A percentile compares a stretch with the other conserved stretches of the same genome.
Conservation (phyloP, 495 filamentous ascomycete species). For the Xylaria telfairii region DNA sequence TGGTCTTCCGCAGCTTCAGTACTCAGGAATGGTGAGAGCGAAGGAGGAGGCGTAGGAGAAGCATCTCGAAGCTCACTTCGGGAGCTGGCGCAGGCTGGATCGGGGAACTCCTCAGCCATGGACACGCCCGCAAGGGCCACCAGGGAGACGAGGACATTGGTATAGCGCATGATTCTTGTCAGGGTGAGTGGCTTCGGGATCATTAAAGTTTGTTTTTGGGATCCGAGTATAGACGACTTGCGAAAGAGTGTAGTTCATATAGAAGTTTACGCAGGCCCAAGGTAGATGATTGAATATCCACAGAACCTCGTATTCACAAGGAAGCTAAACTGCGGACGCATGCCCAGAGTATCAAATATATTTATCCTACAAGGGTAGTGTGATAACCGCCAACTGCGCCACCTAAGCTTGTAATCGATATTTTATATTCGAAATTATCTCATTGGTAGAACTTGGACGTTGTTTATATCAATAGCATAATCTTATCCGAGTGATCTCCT, state of each 20-base stretch:
- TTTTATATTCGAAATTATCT: not conserved
- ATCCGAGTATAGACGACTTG: not conserved
- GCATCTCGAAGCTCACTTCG: not conserved
- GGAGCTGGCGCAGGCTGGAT: constrained; percentile 7
- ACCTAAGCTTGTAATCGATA: not conserved
- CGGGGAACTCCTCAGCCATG: not conserved
- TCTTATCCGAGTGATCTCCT: not conserved
- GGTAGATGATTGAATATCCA: not conserved
- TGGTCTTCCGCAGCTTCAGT: not conserved
- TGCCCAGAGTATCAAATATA: not conserved
- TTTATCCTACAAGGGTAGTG: not conserved
- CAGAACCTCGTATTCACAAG: not conserved
- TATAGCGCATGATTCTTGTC: not conserved
- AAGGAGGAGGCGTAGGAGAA: not conserved
- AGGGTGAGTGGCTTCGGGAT: not conserved
- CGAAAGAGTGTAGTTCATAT: not conserved
- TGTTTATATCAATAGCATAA: not conserved
- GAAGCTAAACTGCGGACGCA: not conserved
- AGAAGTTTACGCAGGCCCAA: not conserved
- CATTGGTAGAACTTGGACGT: not conserved
- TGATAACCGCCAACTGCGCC: not conserved
- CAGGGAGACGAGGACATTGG: not conserved
- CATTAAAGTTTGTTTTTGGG: not conserved
- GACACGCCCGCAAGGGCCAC: not conserved
- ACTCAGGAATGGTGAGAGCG: not conserved